phyloP scores from a whole-genome alignment of 768 basidiomycete species.

The Pleurotus tuber-regium region DNA sequence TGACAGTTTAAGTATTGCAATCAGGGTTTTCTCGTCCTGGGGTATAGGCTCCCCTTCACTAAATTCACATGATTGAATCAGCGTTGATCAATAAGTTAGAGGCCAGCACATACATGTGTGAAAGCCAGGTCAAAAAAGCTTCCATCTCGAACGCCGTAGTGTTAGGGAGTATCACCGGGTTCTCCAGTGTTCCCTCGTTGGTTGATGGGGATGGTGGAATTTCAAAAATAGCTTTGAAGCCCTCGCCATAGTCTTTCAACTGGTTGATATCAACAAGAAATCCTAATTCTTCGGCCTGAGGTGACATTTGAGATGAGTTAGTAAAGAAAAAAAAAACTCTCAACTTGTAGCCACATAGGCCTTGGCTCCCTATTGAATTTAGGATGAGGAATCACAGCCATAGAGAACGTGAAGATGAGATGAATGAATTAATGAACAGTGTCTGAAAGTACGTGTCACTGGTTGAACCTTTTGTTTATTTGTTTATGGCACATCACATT shows the following conservation, averaged over 20 bases:
- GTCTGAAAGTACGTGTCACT: too few species aligned
- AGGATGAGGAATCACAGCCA: too few species aligned
- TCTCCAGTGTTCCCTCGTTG: slow-evolving; percentile 8
- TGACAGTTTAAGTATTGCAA: neutral
- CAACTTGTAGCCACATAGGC: neutral
- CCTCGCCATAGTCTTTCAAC: neutral
- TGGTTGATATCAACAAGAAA: neutral
- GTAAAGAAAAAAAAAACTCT: neutral
- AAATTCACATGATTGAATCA: neutral
- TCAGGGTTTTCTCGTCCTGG: neutral
- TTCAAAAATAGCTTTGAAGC: neutral
- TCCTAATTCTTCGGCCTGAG: neutral
- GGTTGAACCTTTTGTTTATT: neutral
- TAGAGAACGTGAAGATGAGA: too few species aligned
- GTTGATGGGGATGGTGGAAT: neutral
- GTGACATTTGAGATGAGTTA: neutral
- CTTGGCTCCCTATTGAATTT: too few species aligned
- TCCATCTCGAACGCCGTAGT: neutral
- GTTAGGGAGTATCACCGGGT: slow-evolving; percentile 1
- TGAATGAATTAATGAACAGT: too few species aligned
- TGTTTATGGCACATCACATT: neutral
- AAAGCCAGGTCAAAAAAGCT: slow-evolving; percentile 8
- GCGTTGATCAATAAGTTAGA: neutral
- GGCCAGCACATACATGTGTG: slow-evolving; percentile 2
- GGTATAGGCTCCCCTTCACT: neutral